Conservation (phyloP, 352 stramenopile species). For the Globisporangium takayamanum region DNA sequence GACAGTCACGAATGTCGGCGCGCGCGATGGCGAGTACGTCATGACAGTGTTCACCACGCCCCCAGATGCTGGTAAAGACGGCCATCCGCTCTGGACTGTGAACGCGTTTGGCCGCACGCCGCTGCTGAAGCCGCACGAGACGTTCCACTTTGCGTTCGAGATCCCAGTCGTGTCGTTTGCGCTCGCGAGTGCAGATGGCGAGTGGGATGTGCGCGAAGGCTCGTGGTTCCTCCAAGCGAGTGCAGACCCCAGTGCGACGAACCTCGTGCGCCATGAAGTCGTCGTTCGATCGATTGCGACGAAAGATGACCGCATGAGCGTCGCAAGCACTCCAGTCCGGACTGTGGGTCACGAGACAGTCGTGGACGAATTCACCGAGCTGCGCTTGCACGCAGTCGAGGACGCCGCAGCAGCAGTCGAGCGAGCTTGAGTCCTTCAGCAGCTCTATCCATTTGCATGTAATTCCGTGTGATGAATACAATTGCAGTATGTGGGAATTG, state of each 20-base stretch:
- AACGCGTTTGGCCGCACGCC: conserved; percentile 49
- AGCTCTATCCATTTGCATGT: too few relatives aligned
- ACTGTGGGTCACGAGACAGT: not conserved
- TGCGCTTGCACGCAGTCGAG: not conserved
- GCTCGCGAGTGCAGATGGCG: conserved; percentile 28
- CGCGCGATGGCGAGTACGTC: conserved; percentile 30
- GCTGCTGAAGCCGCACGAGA: conserved; percentile 21
- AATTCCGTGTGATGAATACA: too few relatives aligned
- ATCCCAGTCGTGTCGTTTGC: conserved; percentile 33
- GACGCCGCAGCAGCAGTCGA: not conserved
- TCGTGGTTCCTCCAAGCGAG: conserved; percentile 36
- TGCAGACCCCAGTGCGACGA: not conserved
- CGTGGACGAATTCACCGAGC: not conserved
- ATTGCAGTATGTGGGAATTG: too few relatives aligned
- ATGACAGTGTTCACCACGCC: conserved; percentile 34
- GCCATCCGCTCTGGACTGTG: conserved; percentile 41
- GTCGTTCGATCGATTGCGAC: conserved; percentile 6
- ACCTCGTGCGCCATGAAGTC: conserved; percentile 22
- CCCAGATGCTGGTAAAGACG: conserved; percentile 19
- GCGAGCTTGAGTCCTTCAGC: not conserved
- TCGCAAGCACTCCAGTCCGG: too few relatives aligned
- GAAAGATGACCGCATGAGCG: too few relatives aligned
- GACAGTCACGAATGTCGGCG: conserved; percentile 38
- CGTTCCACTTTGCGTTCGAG: conserved; percentile 21
- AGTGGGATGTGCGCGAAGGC: conserved; percentile 28